Evolutionary conservation across 2,329 filamentous ascomycete genomes (phyloP).

Genomic region (Huntiella omanensis): DNA sequence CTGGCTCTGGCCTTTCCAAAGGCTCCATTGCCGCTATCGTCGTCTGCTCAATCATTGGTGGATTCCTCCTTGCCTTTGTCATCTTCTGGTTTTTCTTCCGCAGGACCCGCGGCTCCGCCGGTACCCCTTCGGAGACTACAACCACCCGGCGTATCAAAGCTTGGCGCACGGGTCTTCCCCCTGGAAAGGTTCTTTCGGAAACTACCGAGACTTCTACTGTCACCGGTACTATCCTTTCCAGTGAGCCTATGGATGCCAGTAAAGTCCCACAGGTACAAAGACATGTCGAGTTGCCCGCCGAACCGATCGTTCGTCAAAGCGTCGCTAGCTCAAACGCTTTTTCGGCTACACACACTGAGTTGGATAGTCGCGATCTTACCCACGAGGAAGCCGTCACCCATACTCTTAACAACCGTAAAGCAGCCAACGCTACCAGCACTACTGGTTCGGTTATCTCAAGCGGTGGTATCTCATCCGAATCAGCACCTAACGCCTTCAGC

Average conservation of each 20-base stretch:
- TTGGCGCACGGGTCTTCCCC: conserved; percentile 27
- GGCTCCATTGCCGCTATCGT: conserved; percentile 36
- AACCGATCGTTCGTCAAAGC: conserved; percentile 18
- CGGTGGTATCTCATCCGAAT: too few species aligned
- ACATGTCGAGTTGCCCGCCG: conserved; percentile 12
- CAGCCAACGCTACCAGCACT: too few species aligned
- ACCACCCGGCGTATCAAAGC: conserved; percentile 21
- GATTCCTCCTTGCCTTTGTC: conserved; percentile 25
- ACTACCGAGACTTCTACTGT: conserved; percentile 17
- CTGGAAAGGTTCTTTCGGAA: conserved; percentile 26
- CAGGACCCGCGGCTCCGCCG: conserved; percentile 27
- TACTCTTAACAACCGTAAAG: too few species aligned
- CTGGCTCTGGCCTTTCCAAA: not conserved
- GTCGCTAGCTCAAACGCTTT: not conserved
- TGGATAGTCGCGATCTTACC: too few species aligned
- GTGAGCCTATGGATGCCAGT: not conserved
- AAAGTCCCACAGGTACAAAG: not conserved
- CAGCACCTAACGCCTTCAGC: too few species aligned
- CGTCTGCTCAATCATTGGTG: conserved; percentile 34
- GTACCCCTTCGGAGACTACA: conserved; percentile 15
- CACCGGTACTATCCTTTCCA: not conserved
- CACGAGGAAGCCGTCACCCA: too few species aligned
- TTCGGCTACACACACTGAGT: too few species aligned
- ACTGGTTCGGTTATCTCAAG: too few species aligned
- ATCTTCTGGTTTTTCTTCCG: conserved; percentile 28